Conservation (phyloP, 2,329 filamentous ascomycete species). For the Falciphora oryzae region DNA sequence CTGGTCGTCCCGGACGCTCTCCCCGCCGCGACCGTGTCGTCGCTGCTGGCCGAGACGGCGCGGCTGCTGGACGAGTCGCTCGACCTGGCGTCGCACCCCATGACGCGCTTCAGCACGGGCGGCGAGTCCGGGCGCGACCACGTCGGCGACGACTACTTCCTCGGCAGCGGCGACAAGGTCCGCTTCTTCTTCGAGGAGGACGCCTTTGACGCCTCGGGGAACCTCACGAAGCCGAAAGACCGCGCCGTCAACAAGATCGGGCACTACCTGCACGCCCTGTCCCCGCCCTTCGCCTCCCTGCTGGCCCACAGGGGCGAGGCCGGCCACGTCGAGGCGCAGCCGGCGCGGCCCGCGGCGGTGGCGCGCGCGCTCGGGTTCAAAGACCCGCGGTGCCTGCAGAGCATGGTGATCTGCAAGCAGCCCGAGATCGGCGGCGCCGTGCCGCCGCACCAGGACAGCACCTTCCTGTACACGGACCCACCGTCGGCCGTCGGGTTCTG, state of each 20-base stretch:
- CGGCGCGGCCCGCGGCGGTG: slow-evolving; percentile 50
- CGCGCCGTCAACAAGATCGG: slow-evolving; percentile 87
- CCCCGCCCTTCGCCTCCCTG: slow-evolving; percentile 57
- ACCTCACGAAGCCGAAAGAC: slow-evolving; percentile 71
- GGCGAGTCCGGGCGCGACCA: slow-evolving; percentile 60
- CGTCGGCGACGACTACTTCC: slow-evolving; percentile 92
- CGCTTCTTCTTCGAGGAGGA: slow-evolving; percentile 98
- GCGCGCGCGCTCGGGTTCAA: slow-evolving; percentile 66
- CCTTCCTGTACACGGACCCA: slow-evolving; percentile 85
- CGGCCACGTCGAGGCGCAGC: slow-evolving; percentile 22
- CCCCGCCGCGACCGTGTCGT: slow-evolving; percentile 54
- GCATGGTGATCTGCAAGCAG: slow-evolving; percentile 98
- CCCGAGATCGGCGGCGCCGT: slow-evolving; percentile 92
- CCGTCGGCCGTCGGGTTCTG: slow-evolving; percentile 92
- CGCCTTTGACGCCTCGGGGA: slow-evolving; percentile 63
- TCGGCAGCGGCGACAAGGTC: slow-evolving; percentile 82
- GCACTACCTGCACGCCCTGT: slow-evolving; percentile 67
- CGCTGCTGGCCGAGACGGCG: slow-evolving; percentile 70
- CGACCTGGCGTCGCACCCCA: slow-evolving; percentile 74
- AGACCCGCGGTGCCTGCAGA: slow-evolving; percentile 77
- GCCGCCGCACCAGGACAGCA: slow-evolving; percentile 85
- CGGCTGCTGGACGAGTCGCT: slow-evolving; percentile 64
- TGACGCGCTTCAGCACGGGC: slow-evolving; percentile 91
- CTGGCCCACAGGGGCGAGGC: slow-evolving; percentile 36
- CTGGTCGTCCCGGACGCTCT: slow-evolving; percentile 80